These are phyloP conservation scores for Metschnikowia kofuensis DNA, from an alignment of 805 yeast genomes.

Conservation along the genomic window DNA sequence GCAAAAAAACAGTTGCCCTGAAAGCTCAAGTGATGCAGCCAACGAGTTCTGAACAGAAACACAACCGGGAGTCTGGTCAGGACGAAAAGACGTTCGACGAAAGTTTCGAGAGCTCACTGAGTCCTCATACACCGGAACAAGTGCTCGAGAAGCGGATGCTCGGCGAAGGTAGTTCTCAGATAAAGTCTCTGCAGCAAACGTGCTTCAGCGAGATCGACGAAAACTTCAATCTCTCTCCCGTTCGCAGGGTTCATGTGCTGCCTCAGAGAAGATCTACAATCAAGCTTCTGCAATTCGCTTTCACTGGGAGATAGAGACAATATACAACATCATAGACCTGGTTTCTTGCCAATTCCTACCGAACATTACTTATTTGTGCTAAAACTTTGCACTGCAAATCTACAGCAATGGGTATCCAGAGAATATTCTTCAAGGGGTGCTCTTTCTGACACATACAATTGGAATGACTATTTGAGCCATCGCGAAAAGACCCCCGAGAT, in stretches of 20 bases:
- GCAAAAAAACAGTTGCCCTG: background rate
- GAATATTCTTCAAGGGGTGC: too few relatives aligned
- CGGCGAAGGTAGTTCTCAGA: background rate
- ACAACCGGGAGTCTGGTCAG: background rate
- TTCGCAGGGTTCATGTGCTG: background rate
- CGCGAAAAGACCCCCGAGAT: background rate
- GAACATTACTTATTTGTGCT: background rate
- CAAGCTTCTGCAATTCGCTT: conserved; percentile 18
- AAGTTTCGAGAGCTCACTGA: conserved; percentile 8
- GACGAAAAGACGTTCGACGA: background rate
- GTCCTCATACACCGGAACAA: conserved; percentile 8
- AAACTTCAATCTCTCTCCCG: conserved; percentile 1
- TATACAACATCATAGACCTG: background rate
- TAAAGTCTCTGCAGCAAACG: conserved; percentile 16
- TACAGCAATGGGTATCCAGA: background rate
- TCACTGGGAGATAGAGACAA: conserved; percentile 9
- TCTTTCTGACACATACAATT: too few relatives aligned
- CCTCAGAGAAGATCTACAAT: background rate
- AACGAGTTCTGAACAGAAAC: background rate
- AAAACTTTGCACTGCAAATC: background rate
- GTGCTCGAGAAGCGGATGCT: background rate
- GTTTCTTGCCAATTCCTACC: background rate
- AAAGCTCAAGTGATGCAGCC: background rate
- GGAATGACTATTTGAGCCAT: background rate
- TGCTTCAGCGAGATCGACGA: conserved; percentile 16